Evolutionary conservation across 1,139 yeast genomes (phyloP).

Genomic region (Maudiozyma humilis): DNA sequence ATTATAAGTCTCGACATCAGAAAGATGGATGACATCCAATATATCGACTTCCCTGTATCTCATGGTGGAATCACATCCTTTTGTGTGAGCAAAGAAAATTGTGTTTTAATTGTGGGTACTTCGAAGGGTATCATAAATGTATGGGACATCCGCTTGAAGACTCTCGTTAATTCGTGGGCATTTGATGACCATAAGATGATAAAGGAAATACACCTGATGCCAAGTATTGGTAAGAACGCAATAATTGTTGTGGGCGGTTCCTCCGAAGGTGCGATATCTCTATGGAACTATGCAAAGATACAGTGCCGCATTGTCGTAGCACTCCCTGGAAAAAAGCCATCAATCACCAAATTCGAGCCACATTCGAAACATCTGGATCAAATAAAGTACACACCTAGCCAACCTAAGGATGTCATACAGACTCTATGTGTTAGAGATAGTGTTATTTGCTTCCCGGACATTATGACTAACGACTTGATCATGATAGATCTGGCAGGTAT

Average conservation of each 20-base stretch:
- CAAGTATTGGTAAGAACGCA: slow-evolving; percentile 35
- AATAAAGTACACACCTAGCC: slow-evolving; percentile 5
- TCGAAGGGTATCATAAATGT: slow-evolving; percentile 61
- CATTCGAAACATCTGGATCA: slow-evolving; percentile 11
- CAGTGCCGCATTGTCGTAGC: slow-evolving; percentile 53
- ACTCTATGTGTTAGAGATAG: slow-evolving; percentile 8
- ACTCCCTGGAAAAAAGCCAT: slow-evolving; percentile 27
- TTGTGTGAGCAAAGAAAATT: slow-evolving; percentile 43
- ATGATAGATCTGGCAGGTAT: slow-evolving; percentile 14
- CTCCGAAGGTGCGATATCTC: slow-evolving; percentile 48
- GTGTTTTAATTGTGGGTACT: slow-evolving; percentile 72
- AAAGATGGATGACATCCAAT: slow-evolving; percentile 41
- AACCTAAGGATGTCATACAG: slow-evolving; percentile 3
- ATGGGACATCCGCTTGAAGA: slow-evolving; percentile 72
- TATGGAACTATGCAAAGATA: slow-evolving; percentile 69
- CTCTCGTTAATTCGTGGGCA: slow-evolving; percentile 55
- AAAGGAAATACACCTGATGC: slow-evolving; percentile 38
- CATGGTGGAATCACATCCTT: slow-evolving; percentile 63
- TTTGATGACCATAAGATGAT: slow-evolving; percentile 45
- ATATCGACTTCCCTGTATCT: slow-evolving; percentile 46
- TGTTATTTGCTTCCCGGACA: slow-evolving; percentile 13
- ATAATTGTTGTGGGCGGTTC: slow-evolving; percentile 63
- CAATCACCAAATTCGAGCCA: slow-evolving; percentile 17
- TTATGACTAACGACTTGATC: slow-evolving; percentile 13
- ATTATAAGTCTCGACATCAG: slow-evolving; percentile 54